Conservation (phyloP, 1,284 basidiomycete species). For the Somion occarium region DNA sequence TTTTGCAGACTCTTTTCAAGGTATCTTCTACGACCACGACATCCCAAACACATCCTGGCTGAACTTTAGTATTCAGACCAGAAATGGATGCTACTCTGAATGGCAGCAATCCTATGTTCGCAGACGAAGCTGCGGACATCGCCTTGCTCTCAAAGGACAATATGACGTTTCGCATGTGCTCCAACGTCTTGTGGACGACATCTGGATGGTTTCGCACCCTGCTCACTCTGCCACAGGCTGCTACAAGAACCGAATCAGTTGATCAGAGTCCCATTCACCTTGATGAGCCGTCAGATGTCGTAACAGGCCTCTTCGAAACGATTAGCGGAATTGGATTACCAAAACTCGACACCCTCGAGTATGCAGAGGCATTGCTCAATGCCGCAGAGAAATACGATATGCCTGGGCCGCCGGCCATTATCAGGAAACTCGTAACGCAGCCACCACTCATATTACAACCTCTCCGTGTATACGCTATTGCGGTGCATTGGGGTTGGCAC, state of each 20-base stretch:
- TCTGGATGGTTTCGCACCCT: conserved; percentile 59
- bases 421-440: conserved; percentile 48
- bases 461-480: conserved; percentile 50
- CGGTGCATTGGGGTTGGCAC: conserved; percentile 54
- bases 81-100: too few relatives aligned
- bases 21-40: too few relatives aligned
- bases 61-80: too few relatives aligned
- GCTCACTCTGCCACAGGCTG: conserved; percentile 49
- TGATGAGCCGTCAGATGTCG: conserved; percentile 48
- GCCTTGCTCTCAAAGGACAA: conserved; percentile 41
- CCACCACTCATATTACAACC: conserved; percentile 45
- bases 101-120: conserved; percentile 48
- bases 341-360: conserved; percentile 44
- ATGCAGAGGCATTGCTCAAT: conserved; percentile 48
- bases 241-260: conserved; percentile 10
- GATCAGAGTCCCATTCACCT: conserved; percentile 35
- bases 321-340: conserved; percentile 49
- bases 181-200: conserved; percentile 53
- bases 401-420: conserved; percentile 52
- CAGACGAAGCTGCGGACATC: conserved; percentile 44
- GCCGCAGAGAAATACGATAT: conserved; percentile 68
- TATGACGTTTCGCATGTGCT: conserved; percentile 50
- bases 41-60: too few relatives aligned
- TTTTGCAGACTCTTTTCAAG: too few relatives aligned
- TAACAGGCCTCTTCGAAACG: conserved; percentile 56